Conservation (phyloP, 2,329 filamentous ascomycete species). For the Ophiostoma himal-ulmi region DNA sequence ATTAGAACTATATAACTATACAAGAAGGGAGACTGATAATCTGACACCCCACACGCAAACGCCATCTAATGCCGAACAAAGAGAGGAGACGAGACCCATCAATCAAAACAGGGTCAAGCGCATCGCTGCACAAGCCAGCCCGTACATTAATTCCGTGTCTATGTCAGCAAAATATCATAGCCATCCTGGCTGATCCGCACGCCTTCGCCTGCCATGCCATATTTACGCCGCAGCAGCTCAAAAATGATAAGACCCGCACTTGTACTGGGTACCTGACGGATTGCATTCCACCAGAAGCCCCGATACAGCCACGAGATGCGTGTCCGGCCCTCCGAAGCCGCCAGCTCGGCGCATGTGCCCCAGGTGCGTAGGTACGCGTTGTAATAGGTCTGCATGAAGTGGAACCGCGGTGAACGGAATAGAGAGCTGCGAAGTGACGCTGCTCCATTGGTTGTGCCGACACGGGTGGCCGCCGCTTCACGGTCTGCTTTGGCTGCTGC, state of each 20-base stretch:
- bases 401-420: conserved; percentile 35
- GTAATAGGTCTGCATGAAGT: conserved; percentile 60
- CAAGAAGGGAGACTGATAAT: neutral
- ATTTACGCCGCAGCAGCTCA: conserved; percentile 68
- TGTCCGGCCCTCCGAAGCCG: conserved; percentile 49
- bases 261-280: conserved; percentile 70
- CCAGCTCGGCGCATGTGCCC: conserved; percentile 53
- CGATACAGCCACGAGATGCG: conserved; percentile 61
- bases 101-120: neutral
- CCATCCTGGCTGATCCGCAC: conserved; percentile 62
- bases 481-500: conserved; percentile 32
- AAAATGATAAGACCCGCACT: conserved; percentile 74
- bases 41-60: neutral
- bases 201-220: conserved; percentile 56
- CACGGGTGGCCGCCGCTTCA: neutral
- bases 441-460: neutral
- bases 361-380: conserved; percentile 65
- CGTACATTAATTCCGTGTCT: neutral
- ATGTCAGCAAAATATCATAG: conserved; percentile 60
- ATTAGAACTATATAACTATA: neutral
- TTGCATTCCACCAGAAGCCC: conserved; percentile 66
- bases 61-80: neutral
- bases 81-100: neutral
- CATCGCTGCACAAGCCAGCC: neutral
- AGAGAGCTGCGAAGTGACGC: neutral